These are phyloP conservation scores for Mimosa bimucronata DNA, from an alignment of 306 rosid species.

Conservation along the genomic window DNA sequence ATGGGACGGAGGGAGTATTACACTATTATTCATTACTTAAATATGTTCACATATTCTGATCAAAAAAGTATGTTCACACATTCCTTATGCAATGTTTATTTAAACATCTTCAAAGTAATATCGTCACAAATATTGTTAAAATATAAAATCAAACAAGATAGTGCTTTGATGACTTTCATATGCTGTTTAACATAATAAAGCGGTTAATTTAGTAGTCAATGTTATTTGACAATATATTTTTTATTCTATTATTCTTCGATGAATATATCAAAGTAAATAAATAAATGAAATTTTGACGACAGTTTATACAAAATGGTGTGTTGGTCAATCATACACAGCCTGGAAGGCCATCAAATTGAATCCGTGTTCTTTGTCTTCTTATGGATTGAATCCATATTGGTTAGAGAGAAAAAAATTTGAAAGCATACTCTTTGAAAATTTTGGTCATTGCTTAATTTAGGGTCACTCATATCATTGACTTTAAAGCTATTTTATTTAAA, in stretches of 20 bases:
- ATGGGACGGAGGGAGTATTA: too few species aligned
- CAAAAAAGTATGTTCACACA: too few species aligned
- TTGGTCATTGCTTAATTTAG: not conserved
- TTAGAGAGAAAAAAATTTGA: not conserved
- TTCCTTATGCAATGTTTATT: not conserved
- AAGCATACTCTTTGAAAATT: conserved; percentile 9
- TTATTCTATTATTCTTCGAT: not conserved
- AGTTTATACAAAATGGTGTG: not conserved
- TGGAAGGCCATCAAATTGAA: conserved; percentile 27
- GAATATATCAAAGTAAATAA: not conserved
- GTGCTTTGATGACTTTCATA: not conserved
- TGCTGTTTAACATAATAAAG: not conserved
- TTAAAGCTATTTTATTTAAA: too few species aligned
- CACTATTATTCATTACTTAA: not conserved
- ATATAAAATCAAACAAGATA: not conserved
- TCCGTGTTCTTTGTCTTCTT: conserved; percentile 24
- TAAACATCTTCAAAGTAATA: not conserved
- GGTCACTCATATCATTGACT: not conserved
- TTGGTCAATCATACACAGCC: too few species aligned
- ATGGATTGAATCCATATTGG: too few species aligned
- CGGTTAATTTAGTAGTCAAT: not conserved
- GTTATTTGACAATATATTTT: not conserved
- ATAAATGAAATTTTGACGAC: too few species aligned
- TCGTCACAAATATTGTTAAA: not conserved
- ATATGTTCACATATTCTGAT: too few species aligned